Evolutionary conservation across 2,329 filamentous ascomycete species (phyloP).

Genomic region (Coleophoma crateriformis): DNA sequence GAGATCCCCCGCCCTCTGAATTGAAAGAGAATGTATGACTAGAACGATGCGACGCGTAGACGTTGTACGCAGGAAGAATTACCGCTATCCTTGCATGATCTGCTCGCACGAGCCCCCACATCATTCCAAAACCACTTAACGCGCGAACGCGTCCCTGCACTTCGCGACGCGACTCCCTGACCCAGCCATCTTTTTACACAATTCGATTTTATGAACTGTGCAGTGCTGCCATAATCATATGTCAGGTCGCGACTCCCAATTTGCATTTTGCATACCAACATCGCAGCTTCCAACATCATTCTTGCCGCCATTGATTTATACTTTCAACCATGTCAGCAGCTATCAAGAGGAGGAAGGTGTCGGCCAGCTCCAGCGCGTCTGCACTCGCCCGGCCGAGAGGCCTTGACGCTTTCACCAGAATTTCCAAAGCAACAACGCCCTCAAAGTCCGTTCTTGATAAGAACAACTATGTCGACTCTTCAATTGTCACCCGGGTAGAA

Average conservation of each 20-base stretch:
- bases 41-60: not conserved
- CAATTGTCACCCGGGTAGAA: slow-evolving; percentile 26
- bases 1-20: no score
- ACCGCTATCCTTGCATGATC: no score
- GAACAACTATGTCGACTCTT: slow-evolving; percentile 17
- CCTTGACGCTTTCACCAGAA: slow-evolving; percentile 37
- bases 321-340: slow-evolving; percentile 22
- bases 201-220: not conserved
- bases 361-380: slow-evolving; percentile 9
- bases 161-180: no score
- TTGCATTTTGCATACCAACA: slow-evolving; percentile 10
- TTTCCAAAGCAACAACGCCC: slow-evolving; percentile 32
- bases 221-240: slow-evolving; percentile 3
- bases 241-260: slow-evolving; percentile 8
- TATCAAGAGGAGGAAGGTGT: slow-evolving; percentile 23
- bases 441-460: slow-evolving; percentile 27
- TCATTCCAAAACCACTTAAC: no score
- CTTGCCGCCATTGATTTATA: slow-evolving; percentile 7
- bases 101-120: no score
- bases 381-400: slow-evolving; percentile 22
- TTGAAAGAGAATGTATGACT: no score
- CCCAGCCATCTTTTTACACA: no score
- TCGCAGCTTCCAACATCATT: slow-evolving; percentile 13
- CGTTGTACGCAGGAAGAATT: no score
- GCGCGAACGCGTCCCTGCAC: no score